Base-by-base conservation (phyloP, 139 green algal genomes). In the Monoraphidium neglectum region DNA sequence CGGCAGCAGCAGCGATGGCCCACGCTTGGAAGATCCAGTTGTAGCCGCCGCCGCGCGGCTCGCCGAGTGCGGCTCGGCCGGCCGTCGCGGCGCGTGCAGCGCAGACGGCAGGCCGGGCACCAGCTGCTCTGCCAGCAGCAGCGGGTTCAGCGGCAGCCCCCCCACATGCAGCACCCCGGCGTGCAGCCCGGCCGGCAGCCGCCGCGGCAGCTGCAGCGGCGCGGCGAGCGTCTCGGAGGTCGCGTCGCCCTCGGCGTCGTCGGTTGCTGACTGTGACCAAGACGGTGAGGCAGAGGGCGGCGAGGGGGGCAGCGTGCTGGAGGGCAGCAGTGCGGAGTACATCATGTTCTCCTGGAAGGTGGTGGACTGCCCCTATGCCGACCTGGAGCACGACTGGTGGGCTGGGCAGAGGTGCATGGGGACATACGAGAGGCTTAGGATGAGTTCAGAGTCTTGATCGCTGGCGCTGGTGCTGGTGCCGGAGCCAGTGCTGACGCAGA, bases 101-200 rank as follows among this genome's bases (percentile, higher is more conserved):
- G n/a, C n/a, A n/a, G n/a, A n/a, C n/a, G n/a, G n/a, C n/a, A n/a
- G n/a, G n/a, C n/a, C n/a, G n/a, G n/a, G n/a, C n/a, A n/a, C n/a
- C n/a, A n/a, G n/a, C n/a, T n/a, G n/a, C n/a, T n/a, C 18, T 84
- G 77, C 61, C 78, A 70, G 43, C 54, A 35, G 15, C 74, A 79
- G 10, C 78, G 72, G 21, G 6, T 82, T 60, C 56, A 63, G 56
- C 56, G 21, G 56, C 56, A 63, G 56, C 56, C 10, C 21, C 56
- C 8, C 12, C 24, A 12, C 6, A 30, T 30, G 56, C 56, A 30
- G 8, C 56, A 63, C 6, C 10, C 13, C 56, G 56, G n/a, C 26
- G 12, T 30, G 12, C 26, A 15, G 56, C 56, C 12, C 5, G 12
- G n/a, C 12, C 56, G 56, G 56, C 56, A 63, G 8, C 56, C 5